Conservation (phyloP, 495 filamentous ascomycete genomes). For the Astrothelium macrocarpum region DNA sequence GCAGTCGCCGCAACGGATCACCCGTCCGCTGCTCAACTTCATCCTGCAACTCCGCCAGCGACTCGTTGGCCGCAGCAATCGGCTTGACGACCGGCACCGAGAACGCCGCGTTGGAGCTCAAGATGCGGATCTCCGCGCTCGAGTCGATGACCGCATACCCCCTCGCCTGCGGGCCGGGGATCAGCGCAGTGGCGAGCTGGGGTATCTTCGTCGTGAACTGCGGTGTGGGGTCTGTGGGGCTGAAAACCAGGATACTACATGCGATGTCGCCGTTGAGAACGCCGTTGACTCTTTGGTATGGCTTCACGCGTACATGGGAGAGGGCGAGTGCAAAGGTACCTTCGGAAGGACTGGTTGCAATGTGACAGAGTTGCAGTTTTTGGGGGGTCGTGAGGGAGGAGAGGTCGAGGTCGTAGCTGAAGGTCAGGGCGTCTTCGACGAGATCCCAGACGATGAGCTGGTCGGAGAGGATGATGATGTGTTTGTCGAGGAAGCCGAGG, state of each 20-base stretch:
- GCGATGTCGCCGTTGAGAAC: conserved; percentile 1
- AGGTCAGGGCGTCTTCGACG: conserved; percentile 48
- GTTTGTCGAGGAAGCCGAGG: conserved; percentile 50
- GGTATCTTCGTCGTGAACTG: conserved; percentile 45
- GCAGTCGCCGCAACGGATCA: neutral
- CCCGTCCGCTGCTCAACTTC: conserved; percentile 31
- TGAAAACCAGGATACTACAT: conserved; percentile 45
- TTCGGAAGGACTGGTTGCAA: conserved; percentile 49
- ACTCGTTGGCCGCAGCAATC: neutral
- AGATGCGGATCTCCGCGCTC: conserved; percentile 40
- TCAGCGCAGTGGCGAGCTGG: conserved; percentile 26
- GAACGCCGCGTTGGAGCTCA: conserved; percentile 36
- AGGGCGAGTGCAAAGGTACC: conserved; percentile 24
- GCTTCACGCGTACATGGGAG: neutral
- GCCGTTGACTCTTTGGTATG: conserved; percentile 8
- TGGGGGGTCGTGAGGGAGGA: conserved; percentile 8
- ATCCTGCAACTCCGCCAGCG: conserved; percentile 31
- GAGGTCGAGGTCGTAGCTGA: conserved; percentile 36
- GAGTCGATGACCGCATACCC: conserved; percentile 44
- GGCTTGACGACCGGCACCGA: conserved; percentile 35
- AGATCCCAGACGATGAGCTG: conserved; percentile 50
- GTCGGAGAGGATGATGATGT: conserved; percentile 53
- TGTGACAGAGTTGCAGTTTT: conserved; percentile 36
- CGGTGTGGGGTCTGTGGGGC: conserved; percentile 38
- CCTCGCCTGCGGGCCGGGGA: conserved; percentile 24